A percentile compares a stretch with the other conserved stretches of the same genome.
Conservation (phyloP, 768 basidiomycete genomes). For the Kwoniella europaea region DNA sequence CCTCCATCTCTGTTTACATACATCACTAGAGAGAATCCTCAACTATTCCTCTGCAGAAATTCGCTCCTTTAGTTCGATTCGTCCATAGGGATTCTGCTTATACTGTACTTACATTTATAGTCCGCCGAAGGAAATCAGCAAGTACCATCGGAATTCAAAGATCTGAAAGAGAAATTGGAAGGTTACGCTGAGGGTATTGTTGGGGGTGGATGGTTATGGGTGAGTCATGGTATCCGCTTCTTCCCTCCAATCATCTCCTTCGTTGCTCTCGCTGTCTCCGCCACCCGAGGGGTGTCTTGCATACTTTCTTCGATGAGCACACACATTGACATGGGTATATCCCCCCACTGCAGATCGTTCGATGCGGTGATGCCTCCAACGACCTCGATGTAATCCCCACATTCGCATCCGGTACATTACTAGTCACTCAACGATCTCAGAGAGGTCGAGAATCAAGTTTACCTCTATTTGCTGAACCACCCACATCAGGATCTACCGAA, state of each 20-base stretch:
- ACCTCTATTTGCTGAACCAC: constrained; percentile 26
- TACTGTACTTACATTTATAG: constrained; percentile 8
- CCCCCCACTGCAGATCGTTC: constrained; percentile 82
- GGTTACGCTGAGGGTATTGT: constrained; percentile 55
- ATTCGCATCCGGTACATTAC: constrained; percentile 84
- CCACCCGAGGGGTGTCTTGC: too few species aligned
- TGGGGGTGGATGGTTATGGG: constrained; percentile 57
- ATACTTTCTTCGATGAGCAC: too few species aligned
- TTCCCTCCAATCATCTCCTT: too few species aligned
- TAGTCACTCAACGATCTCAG: constrained; percentile 63
- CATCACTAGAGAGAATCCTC: neutral
- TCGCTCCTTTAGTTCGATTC: neutral
- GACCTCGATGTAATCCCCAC: constrained; percentile 78
- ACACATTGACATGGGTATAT: too few species aligned
- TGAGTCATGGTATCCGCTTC: too few species aligned
- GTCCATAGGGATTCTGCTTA: neutral
- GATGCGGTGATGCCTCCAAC: constrained; percentile 64
- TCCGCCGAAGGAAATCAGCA: constrained; percentile 32
- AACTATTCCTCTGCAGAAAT: too few species aligned
- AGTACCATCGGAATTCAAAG: constrained; percentile 32
- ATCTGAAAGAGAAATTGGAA: constrained; percentile 47
- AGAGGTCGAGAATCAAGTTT: constrained; percentile 42
- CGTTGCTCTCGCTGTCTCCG: too few species aligned
- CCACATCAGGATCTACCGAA: constrained; percentile 22
- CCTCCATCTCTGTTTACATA: neutral